Conservation (phyloP, 176 grass and related monocot genomes). For the Panicum miliaceum region DNA sequence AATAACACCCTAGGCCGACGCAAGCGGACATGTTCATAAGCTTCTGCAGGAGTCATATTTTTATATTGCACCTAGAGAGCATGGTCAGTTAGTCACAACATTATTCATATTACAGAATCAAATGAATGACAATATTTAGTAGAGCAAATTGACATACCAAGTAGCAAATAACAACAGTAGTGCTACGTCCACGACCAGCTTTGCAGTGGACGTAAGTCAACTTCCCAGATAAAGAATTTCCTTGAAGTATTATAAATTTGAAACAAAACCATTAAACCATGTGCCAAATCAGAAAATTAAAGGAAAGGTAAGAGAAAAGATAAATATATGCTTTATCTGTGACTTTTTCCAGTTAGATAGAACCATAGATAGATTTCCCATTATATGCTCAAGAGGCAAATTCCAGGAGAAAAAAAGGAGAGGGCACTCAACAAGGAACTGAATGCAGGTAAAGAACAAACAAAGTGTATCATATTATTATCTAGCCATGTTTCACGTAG, state of each 20-base stretch:
- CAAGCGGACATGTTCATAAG: constrained; percentile 84
- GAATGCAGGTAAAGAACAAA: background rate
- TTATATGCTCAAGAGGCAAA: constrained; percentile 7
- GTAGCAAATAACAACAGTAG: constrained; percentile 95
- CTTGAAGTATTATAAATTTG: constrained; percentile 46
- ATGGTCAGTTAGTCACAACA: constrained; percentile 7
- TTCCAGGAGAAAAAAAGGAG: background rate
- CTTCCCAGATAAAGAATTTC: constrained; percentile 64
- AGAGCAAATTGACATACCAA: constrained; percentile 59
- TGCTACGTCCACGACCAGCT: constrained; percentile 97
- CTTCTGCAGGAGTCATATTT: constrained; percentile 73
- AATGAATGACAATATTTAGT: background rate
- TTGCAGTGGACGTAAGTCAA: constrained; percentile 97
- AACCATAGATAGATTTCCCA: background rate
- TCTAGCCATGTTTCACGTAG: background rate
- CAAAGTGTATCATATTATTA: background rate
- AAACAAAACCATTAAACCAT: constrained; percentile 36
- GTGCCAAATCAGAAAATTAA: background rate
- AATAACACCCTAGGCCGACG: constrained; percentile 82
- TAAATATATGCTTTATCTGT: background rate
- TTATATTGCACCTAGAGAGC: constrained; percentile 78
- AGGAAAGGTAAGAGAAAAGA: background rate
- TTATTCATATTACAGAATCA: constrained; percentile 1
- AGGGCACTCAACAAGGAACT: background rate
- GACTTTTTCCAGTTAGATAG: background rate